Evolutionary conservation across 805 yeast genomes (phyloP), one percentile per base, ranked within the genome.

Genomic region (Hermanozyma aechmeae): DNA sequence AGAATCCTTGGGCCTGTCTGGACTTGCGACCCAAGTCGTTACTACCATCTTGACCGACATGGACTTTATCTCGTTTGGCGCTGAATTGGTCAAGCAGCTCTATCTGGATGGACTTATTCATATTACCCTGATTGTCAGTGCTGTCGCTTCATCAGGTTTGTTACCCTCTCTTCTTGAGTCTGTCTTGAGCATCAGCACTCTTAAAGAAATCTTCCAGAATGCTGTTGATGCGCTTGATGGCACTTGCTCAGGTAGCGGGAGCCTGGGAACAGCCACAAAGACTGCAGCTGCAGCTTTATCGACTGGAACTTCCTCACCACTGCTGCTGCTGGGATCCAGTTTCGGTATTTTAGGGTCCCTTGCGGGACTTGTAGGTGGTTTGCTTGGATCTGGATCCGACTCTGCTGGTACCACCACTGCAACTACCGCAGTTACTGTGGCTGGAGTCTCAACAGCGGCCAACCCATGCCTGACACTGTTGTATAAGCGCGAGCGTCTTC

Each of bases 1-100:
- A 40, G 56, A 61, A 33, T 58, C 65, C n/a, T 51, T 61, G 41
- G 61, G 48, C 15, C 33, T 47, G 18, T 60, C 66, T 11, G 68
- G 68, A n/a, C 56, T 61, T 34, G 66, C 60, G 6, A 34, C 55
- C 15, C 52, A 56, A 15, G 64, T 61, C 9, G 61, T 61, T 29
- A 47, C 49, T 40, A 41, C 61, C 23, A 53, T 60, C 16, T 45
- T 61, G 32, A 56, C 64, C n/a, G 65, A 61, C 41, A 18, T 53
- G 15, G 26, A 38, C 15, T 61, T 57, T 43, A 37, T 58, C 31
- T 51, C 56, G 24, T 61, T 60, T 35, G 65, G 54, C n/a, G 50
- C 37, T 8, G 48, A 50, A 20, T 58, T 61, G 37, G 37, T 60
- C 29, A 38, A 40, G 28, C 45, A 50, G n/a, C 51, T 60, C 14